Conservation (phyloP, 495 filamentous ascomycete genomes). For the Hypoxylon subgilvum region DNA sequence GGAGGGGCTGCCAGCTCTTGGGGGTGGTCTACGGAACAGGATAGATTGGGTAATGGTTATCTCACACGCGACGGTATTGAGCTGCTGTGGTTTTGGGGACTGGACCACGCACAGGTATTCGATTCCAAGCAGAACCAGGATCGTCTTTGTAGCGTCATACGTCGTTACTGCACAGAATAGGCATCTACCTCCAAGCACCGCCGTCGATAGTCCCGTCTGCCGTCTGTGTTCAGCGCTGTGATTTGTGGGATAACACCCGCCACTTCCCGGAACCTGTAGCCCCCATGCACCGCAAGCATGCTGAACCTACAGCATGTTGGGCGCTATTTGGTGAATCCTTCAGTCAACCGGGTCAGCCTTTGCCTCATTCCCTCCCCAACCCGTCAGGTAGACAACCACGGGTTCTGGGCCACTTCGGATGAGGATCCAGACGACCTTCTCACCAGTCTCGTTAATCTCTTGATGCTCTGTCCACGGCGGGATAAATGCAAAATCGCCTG, state of each 20-base stretch:
- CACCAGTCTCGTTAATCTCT: conserved; percentile 64
- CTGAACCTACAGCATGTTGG: conserved; percentile 11
- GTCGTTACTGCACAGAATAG: conserved; percentile 46
- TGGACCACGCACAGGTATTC: conserved; percentile 75
- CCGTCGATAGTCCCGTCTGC: conserved; percentile 12
- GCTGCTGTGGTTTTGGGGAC: conserved; percentile 64
- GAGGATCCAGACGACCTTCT: conserved; percentile 66
- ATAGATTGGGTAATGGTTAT: conserved; percentile 20
- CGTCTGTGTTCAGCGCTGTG: background rate
- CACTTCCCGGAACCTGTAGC: conserved; percentile 6
- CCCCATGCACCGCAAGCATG: background rate
- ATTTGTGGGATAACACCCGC: conserved; percentile 6
- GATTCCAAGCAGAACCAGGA: conserved; percentile 52
- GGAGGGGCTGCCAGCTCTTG: conserved; percentile 18
- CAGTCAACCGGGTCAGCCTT: conserved; percentile 37
- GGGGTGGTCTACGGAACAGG: conserved; percentile 17
- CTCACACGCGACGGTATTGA: conserved; percentile 61
- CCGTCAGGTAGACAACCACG: conserved; percentile 62
- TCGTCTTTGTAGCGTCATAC: conserved; percentile 51
- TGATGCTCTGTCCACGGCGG: conserved; percentile 71
- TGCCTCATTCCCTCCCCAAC: conserved; percentile 57
- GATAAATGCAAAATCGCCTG: conserved; percentile 69
- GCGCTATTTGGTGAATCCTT: background rate
- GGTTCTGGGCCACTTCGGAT: conserved; percentile 63
- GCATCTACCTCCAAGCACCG: conserved; percentile 11